Percentiles rank a stretch among this genome's conserved stretches.
These are phyloP conservation scores for Bjerkandera adusta DNA, from an alignment of 1,284 basidiomycete species.

Conservation along the genomic window DNA sequence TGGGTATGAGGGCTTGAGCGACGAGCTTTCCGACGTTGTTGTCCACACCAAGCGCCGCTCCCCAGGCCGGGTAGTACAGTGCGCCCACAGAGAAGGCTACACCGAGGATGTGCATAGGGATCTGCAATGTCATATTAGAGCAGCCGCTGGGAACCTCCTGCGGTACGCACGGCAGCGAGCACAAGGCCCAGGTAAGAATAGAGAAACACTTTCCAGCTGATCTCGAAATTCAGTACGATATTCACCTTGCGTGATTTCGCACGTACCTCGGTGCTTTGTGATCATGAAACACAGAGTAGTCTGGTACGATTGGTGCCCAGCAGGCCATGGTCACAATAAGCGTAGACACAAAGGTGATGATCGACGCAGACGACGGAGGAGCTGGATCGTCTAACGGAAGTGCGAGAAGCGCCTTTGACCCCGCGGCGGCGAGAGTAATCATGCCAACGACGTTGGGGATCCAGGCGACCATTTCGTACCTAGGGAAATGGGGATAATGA, in stretches of 20 bases:
- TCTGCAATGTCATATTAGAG: no score
- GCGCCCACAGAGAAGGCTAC: constrained; percentile 60
- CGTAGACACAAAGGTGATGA: constrained; percentile 34
- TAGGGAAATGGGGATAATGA: constrained; percentile 12
- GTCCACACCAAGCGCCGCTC: constrained; percentile 48
- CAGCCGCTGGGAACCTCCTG: no score
- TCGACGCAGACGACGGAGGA: constrained; percentile 26
- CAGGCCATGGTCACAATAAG: constrained; percentile 46
- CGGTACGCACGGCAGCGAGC: constrained; percentile 51
- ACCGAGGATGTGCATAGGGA: constrained; percentile 61
- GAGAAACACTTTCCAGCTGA: constrained; percentile 48
- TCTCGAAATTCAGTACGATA: no score
- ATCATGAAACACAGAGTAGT: constrained; percentile 59
- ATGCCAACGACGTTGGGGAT: constrained; percentile 66
- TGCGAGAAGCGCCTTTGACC: constrained; percentile 43
- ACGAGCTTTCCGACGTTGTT: constrained; percentile 54
- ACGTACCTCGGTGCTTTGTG: constrained; percentile 44
- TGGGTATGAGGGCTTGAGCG: constrained; percentile 40
- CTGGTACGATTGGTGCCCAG: constrained; percentile 54
- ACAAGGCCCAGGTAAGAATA: constrained; percentile 55
- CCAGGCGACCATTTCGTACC: constrained; percentile 63
- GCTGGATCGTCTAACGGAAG: constrained; percentile 25
- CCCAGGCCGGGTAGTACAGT: constrained; percentile 59
- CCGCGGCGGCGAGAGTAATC: constrained; percentile 62
- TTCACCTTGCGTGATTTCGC: not conserved